phyloP scores from a whole-genome alignment of 23 red algal species.

The Gracilariopsis chorda region DNA sequence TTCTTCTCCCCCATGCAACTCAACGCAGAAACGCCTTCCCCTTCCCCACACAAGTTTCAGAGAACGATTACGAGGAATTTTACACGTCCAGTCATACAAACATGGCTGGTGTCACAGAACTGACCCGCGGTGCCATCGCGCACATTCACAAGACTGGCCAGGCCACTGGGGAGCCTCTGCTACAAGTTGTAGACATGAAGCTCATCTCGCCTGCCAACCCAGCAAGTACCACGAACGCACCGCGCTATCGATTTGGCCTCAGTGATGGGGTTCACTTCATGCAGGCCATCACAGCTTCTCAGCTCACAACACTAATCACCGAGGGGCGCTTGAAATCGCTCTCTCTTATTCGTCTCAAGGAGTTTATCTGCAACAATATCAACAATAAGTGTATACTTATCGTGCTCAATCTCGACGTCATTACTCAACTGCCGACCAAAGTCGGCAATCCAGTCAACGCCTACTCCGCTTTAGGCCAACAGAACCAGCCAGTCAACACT shows the following conservation, averaged over 20 bases:
- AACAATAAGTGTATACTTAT: constrained; percentile 75
- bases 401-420: constrained; percentile 82
- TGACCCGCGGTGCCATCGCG: constrained; percentile 51
- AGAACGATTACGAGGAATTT: too few species aligned
- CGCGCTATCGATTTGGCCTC: constrained; percentile 79
- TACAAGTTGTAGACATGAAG: constrained; percentile 82
- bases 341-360: constrained; percentile 75
- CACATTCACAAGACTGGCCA: constrained; percentile 52
- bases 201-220: constrained; percentile 31
- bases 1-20: too few species aligned
- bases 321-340: constrained; percentile 60
- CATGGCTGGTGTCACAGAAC: background rate
- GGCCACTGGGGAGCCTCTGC: constrained; percentile 22
- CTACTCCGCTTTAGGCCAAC: constrained; percentile 27
- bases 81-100: too few species aligned
- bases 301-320: constrained; percentile 81
- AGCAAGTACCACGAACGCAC: constrained; percentile 24
- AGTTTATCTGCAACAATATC: constrained; percentile 86
- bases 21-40: too few species aligned
- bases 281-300: constrained; percentile 87
- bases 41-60: too few species aligned
- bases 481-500: background rate
- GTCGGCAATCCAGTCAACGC: constrained; percentile 82
- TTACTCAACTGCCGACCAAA: constrained; percentile 42
- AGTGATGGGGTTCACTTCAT: constrained; percentile 78